Evolutionary conservation across 768 basidiomycete genomes (phyloP).

Genomic region (Auricularia sp.): DNA sequence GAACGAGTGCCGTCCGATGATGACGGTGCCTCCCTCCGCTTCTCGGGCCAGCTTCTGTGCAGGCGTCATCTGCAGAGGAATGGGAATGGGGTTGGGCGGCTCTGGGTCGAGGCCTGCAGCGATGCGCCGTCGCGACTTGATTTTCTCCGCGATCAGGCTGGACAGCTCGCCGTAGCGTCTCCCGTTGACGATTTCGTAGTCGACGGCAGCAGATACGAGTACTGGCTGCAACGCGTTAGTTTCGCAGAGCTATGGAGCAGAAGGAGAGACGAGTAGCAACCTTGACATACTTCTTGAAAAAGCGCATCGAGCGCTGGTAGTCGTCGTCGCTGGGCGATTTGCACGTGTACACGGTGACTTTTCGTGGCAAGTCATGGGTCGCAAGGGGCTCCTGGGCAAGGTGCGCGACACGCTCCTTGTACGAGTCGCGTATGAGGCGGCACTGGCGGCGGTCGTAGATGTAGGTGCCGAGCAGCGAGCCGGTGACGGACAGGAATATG

Average conservation of each 20-base stretch:
- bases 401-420: slow-evolving; percentile 68
- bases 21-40: slow-evolving; percentile 71
- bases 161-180: slow-evolving; percentile 81
- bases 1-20: slow-evolving; percentile 81
- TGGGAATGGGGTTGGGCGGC: slow-evolving; percentile 26
- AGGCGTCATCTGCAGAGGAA: slow-evolving; percentile 44
- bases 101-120: slow-evolving; percentile 52
- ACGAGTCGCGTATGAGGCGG: slow-evolving; percentile 62
- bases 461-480: slow-evolving; percentile 60
- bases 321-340: slow-evolving; percentile 97
- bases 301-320: slow-evolving; percentile 67
- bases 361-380: slow-evolving; percentile 57
- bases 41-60: slow-evolving; percentile 46
- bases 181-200: slow-evolving; percentile 76
- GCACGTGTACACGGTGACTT: slow-evolving; percentile 75
- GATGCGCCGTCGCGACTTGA: slow-evolving; percentile 58
- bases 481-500: slow-evolving; percentile 76
- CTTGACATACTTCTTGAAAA: slow-evolving; percentile 97
- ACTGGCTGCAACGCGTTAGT: slow-evolving; percentile 52
- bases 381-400: slow-evolving; percentile 60
- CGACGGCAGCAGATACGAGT: slow-evolving; percentile 86
- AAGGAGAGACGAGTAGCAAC: slow-evolving; percentile 30
- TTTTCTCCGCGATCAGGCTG: slow-evolving; percentile 60
- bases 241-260: neutral
- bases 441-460: slow-evolving; percentile 81